Conservation (phyloP, 1,284 basidiomycete genomes). For the Cystobasidium slooffiae region DNA sequence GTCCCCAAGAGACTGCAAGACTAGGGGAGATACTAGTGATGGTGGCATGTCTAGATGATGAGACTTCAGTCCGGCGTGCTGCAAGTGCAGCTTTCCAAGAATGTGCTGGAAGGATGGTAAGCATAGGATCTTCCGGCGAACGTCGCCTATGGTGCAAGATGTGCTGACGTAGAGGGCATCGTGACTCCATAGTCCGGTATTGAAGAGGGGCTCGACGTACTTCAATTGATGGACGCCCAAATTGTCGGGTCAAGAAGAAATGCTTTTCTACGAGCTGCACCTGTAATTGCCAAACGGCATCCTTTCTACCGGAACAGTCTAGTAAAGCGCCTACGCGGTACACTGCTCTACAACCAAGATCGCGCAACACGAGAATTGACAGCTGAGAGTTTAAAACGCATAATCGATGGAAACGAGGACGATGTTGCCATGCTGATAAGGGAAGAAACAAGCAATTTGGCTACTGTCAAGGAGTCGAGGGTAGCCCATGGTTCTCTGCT, state of each 20-base stretch:
- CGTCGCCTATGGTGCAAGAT: neutral
- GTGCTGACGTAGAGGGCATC: conserved; percentile 54
- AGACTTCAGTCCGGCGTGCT: conserved; percentile 92
- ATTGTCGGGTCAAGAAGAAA: conserved; percentile 83
- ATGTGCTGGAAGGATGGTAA: conserved; percentile 87
- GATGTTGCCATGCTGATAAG: neutral
- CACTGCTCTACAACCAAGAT: conserved; percentile 7
- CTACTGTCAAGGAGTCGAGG: neutral
- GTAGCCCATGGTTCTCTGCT: conserved; percentile 21
- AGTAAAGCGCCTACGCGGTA: neutral
- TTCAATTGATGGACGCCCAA: conserved; percentile 92
- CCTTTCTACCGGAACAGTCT: conserved; percentile 15
- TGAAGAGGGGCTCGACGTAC: conserved; percentile 89
- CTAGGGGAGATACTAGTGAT: conserved; percentile 70
- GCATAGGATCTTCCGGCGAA: conserved; percentile 51
- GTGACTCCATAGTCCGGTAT: conserved; percentile 70
- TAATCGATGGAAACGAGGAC: neutral
- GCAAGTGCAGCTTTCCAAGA: conserved; percentile 98
- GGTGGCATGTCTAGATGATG: conserved; percentile 86
- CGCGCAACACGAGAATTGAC: neutral
- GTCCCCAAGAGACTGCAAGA: conserved; percentile 56
- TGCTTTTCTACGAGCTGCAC: conserved; percentile 80
- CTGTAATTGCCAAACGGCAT: conserved; percentile 73
- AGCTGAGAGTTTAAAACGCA: conserved; percentile 13
- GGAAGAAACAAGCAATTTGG: neutral